Base-by-base conservation (phyloP, 371 early-diverging fungal species). In the Zychaea mexicana region DNA sequence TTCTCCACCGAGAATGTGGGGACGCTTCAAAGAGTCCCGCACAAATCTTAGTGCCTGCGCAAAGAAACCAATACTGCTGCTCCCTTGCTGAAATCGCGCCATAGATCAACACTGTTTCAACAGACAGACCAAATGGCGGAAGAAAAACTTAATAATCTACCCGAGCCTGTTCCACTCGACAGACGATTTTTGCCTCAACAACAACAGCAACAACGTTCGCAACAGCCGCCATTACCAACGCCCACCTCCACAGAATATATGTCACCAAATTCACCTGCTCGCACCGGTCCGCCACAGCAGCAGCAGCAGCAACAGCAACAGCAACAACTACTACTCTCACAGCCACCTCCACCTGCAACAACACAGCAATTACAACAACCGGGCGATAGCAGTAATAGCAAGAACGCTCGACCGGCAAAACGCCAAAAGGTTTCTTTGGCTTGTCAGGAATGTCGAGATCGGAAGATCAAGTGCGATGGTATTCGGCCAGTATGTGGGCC, bases 401-500 rank as follows among this genome's bases (percentile, higher is more conserved):
- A 42, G 6, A 42, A 5, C n/a, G 32, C 46, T 42, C 52, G 67
- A 45, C 66, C 66, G 26, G 47, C 66, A 17, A 70, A 70, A 15
- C 62, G 70, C 24, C 70, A 66, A 59, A 70, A 70, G 26, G 63
- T 70, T 1, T 66, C 70, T 15, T 42, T 66, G 26, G 70, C 70
- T 10, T 70, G 70, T 49, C 66, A 70, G 22, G 70, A 66, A 63
- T 70, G 70, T 32, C 67, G 70, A 12, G 59, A 47, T 45, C 62
- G 66, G 12, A 70, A 70, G 39, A 70, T 67, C 33, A 70, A 66
- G 32, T 70, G 70, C 17, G 70, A 70, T 59, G 70, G 70, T 24
- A 60, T 38, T 19, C 66, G 66, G 6, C 70, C 70, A 19, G 49
- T 67, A 8, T 70, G 70, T 42, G 70, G 70, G 49, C 55, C 70